Conservation (phyloP, 192 early-diverging fungal species). For the Rhizoclosmatium globosum region DNA sequence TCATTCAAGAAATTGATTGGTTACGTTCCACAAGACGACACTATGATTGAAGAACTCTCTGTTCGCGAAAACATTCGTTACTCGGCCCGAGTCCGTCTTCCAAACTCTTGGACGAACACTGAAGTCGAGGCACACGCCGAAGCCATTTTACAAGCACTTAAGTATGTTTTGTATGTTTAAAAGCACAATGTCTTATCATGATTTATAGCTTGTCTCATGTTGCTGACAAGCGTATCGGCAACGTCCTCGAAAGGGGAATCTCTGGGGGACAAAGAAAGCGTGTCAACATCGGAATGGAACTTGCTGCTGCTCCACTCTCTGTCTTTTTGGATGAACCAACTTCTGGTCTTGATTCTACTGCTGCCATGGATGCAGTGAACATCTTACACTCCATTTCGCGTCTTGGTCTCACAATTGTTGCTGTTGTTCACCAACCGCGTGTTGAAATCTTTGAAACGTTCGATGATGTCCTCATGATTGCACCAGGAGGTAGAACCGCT, state of each 20-base stretch:
- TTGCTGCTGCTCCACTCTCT: conserved; percentile 81
- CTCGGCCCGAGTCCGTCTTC: conserved; percentile 79
- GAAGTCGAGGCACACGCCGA: conserved; percentile 79
- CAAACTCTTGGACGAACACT: conserved; percentile 64
- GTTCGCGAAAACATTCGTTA: conserved; percentile 81
- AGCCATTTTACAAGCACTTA: conserved; percentile 71
- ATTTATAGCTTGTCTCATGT: conserved; percentile 35
- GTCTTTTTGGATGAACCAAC: conserved; percentile 90
- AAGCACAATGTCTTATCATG: conserved; percentile 34
- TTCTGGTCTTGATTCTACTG: conserved; percentile 77
- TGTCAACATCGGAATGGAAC: conserved; percentile 84
- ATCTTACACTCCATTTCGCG: conserved; percentile 63
- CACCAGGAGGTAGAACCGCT: conserved; percentile 79
- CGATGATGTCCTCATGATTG: conserved; percentile 81
- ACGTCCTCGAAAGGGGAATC: conserved; percentile 78
- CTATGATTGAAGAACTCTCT: conserved; percentile 61
- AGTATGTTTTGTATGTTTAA: conserved; percentile 53
- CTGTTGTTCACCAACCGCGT: conserved; percentile 73
- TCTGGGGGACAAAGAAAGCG: conserved; percentile 87
- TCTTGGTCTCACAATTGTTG: conserved; percentile 66
- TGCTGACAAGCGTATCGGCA: conserved; percentile 62
- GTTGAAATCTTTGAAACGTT: conserved; percentile 86
- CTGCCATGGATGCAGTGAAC: conserved; percentile 65
- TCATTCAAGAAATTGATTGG: conserved; percentile 50
- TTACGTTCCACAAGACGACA: conserved; percentile 52